Evolutionary conservation across 176 grass and related monocot genomes (phyloP).

Genomic region (Chloris gayana): DNA sequence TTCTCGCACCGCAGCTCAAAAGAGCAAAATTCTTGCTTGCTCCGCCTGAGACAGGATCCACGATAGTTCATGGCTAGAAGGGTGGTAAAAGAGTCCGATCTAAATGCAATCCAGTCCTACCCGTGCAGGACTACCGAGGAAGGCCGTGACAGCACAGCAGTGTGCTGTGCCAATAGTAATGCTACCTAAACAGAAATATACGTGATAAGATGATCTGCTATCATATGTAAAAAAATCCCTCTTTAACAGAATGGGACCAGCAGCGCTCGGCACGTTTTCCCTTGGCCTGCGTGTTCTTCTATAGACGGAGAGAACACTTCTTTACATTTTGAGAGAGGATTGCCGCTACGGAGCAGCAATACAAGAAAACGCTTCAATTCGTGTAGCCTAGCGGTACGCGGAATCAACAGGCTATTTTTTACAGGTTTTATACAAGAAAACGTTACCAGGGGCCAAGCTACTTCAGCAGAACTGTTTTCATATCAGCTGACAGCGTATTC

Average conservation of each 20-base stretch:
- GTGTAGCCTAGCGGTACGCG: constrained; percentile 30
- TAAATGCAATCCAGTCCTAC: no score
- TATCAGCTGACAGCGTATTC: constrained; percentile 71
- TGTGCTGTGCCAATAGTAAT: no score
- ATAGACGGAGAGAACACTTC: constrained; percentile 36
- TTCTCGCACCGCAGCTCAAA: background rate
- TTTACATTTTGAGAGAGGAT: constrained; percentile 49
- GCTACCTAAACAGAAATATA: no score
- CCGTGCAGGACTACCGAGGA: no score
- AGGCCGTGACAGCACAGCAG: no score
- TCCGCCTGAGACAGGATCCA: background rate
- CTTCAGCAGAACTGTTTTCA: constrained; percentile 12
- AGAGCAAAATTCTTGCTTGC: background rate
- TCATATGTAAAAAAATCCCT: no score
- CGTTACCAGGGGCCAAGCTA: constrained; percentile 17
- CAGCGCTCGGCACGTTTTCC: background rate
- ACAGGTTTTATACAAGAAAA: constrained; percentile 58
- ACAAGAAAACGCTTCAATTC: constrained; percentile 24
- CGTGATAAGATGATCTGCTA: no score
- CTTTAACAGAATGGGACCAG: no score
- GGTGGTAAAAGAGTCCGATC: no score
- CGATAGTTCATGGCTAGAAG: background rate
- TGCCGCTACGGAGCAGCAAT: constrained; percentile 16
- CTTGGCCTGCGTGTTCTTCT: constrained; percentile 30
- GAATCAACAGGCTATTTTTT: constrained; percentile 44